Evolutionary conservation across 1,284 basidiomycete species (phyloP), one percentile per base, ranked within the genome.

Genomic region (Pterulicium gracile): DNA sequence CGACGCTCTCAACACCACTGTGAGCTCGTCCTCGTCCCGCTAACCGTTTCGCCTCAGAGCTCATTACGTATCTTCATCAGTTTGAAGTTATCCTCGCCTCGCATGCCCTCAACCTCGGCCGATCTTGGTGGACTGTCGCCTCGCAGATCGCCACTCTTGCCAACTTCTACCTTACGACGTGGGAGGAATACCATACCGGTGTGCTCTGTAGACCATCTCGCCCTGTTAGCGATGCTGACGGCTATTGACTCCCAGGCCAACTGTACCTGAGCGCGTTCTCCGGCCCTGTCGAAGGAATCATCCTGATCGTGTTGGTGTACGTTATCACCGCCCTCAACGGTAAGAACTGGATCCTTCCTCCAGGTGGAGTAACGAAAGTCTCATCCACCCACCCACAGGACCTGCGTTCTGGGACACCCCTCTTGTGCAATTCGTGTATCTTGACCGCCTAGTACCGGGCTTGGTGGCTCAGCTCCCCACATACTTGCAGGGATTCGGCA

Each of bases 121-220:
- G 91, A 13, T 93, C 90, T 0, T 97, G 93, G 88, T 98, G 93
- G 94, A 94, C 93, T 1, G 81, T 98, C 19, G 77, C 85, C 1
- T 86, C 86, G 0, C 85, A 95, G 60, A 71, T 88, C 7, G 89
- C 88, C 0, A 88, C 91, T 0, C 73, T 96, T 14, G 85, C 88
- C 52, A 97, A 91, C 65, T 98, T 98, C 61, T 98, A 98, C 63
- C 72, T 97, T 36, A 86, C 90, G 1, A 96, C 93, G 3, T 98
- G 95, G 95, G 95, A 98, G 60, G 95, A 98, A 64, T 95, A 88
- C 58, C 88, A 98, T 62, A 98, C 95, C 1, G 88, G 87, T 77
- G 44, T 19, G 66, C 54, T 42, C 43, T 22, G 7, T 18, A 13
- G 7, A 3, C 3, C 14, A 7, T 46, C 18, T 43, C 13, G 15